phyloP scores from a whole-genome alignment of 2,329 filamentous ascomycete genomes.

The Ilyonectria sp. region DNA sequence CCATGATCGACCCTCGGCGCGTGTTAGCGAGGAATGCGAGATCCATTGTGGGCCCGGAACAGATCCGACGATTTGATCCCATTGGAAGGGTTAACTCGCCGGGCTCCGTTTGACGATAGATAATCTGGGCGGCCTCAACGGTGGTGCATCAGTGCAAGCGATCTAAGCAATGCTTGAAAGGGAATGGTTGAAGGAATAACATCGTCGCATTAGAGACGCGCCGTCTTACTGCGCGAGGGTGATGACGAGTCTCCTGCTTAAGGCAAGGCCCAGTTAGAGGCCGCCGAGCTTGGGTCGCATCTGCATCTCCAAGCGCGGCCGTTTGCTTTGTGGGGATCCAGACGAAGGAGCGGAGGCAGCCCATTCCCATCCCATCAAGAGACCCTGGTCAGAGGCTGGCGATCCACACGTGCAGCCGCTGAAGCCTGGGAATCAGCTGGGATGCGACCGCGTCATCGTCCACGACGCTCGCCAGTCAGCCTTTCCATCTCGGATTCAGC shows the following conservation, averaged over 20 bases:
- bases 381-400: not conserved
- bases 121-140: not conserved
- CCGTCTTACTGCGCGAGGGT: not conserved
- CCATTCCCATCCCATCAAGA: not conserved
- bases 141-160: not conserved
- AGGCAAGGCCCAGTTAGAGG: not conserved
- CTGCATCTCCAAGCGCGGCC: not conserved
- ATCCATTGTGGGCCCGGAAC: not conserved
- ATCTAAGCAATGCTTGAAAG: not conserved
- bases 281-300: not conserved
- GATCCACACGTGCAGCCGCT: conserved; percentile 15
- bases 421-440: conserved; percentile 3
- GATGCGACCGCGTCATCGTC: conserved; percentile 37
- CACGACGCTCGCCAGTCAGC: conserved; percentile 35
- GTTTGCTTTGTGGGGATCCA: conserved; percentile 6
- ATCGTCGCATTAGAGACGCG: not conserved
- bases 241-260: conserved; percentile 10
- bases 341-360: conserved; percentile 19
- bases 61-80: not conserved
- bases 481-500: conserved; percentile 33
- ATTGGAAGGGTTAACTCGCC: not conserved
- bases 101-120: too few species aligned
- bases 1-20: too few species aligned
- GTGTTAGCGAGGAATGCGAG: too few species aligned
- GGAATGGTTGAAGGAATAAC: not conserved